phyloP scores from a whole-genome alignment of 2,329 filamentous ascomycete species.

The Monosporascus sp. region DNA sequence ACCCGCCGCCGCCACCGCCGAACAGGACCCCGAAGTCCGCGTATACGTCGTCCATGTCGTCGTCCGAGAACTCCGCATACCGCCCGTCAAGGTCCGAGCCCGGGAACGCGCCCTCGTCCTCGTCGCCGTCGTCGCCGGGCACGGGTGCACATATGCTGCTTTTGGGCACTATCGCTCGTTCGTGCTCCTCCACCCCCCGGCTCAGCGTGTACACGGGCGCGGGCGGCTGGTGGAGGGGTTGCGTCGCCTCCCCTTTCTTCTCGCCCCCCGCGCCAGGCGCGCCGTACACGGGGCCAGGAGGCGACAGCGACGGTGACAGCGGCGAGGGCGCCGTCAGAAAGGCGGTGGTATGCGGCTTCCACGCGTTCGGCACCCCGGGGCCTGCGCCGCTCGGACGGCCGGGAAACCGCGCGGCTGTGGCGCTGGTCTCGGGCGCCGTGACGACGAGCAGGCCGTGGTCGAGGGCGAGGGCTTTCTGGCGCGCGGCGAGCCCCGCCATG shows the following conservation, averaged over 20 bases:
- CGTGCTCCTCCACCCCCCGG: no score
- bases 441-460: constrained; percentile 31
- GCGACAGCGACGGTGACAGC: no score
- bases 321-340: constrained; percentile 1
- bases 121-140: constrained; percentile 33
- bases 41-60: constrained; percentile 48
- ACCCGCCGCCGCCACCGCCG: constrained; percentile 21
- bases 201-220: no score
- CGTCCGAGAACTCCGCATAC: constrained; percentile 35
- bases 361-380: constrained; percentile 15
- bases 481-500: constrained; percentile 27
- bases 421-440: constrained; percentile 6
- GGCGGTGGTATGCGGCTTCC: constrained; percentile 24
- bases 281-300: no score
- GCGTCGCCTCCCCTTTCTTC: no score
- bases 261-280: no score
- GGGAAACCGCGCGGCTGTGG: constrained; percentile 3
- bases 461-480: constrained; percentile 29
- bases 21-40: constrained; percentile 52
- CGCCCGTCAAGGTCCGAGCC: constrained; percentile 40
- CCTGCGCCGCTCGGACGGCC: constrained; percentile 5
- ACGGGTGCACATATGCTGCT: constrained; percentile 14
- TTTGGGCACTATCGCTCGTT: background rate
- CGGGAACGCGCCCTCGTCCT: constrained; percentile 44
- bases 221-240: no score